phyloP scores from a whole-genome alignment of 2,329 filamentous ascomycete genomes.

The Xylariaceae sp. region DNA sequence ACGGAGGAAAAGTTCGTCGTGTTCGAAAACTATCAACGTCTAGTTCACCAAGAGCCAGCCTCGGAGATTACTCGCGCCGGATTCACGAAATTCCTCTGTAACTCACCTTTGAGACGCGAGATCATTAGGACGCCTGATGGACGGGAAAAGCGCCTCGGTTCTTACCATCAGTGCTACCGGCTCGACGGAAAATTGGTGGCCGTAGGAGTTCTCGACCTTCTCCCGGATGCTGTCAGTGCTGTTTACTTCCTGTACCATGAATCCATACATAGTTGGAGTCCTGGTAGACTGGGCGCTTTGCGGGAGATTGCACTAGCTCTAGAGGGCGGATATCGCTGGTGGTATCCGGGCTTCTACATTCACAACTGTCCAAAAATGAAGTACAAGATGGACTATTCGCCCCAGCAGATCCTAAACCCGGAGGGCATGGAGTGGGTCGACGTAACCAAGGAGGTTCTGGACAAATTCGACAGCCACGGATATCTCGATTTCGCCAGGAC shows the following conservation, averaged over 20 bases:
- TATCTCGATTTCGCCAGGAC: conserved; percentile 43
- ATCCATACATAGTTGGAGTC: conserved; percentile 62
- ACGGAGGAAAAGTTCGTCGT: conserved; percentile 71
- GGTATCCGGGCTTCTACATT: conserved; percentile 80
- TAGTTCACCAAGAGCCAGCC: conserved; percentile 64
- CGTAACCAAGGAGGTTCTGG: conserved; percentile 48
- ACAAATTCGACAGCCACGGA: conserved; percentile 48
- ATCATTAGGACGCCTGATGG: conserved; percentile 43
- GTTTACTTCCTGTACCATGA: conserved; percentile 82
- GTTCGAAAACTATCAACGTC: conserved; percentile 68
- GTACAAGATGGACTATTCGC: conserved; percentile 76
- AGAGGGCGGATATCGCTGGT: conserved; percentile 66
- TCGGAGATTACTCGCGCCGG: conserved; percentile 53
- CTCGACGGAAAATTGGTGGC: conserved; percentile 71
- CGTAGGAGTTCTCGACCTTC: conserved; percentile 68
- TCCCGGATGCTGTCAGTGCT: conserved; percentile 71
- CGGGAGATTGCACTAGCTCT: conserved; percentile 65
- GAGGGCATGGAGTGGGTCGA: conserved; percentile 58
- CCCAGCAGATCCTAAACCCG: conserved; percentile 69
- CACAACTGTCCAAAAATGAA: conserved; percentile 76
- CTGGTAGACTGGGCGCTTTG: conserved; percentile 71
- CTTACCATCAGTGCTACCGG: conserved; percentile 77
- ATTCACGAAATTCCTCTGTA: conserved; percentile 70
- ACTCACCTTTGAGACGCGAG: conserved; percentile 56
- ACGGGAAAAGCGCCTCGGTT: conserved; percentile 55